phyloP scores from a whole-genome alignment of 2,329 filamentous ascomycete genomes.

The Tolypocladium ophioglossoides region DNA sequence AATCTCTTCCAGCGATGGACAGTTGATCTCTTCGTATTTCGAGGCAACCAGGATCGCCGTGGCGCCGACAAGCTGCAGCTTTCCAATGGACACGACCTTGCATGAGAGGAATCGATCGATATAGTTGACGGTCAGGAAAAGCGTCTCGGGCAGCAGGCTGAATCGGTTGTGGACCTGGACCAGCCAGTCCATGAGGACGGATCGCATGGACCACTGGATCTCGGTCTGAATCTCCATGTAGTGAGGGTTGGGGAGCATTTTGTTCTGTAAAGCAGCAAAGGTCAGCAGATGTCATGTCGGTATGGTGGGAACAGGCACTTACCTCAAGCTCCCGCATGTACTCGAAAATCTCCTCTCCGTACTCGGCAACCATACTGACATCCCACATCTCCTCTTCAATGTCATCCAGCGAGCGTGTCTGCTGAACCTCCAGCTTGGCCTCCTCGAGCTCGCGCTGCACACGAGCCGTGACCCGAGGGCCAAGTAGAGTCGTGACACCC shows the following conservation, averaged over 20 bases:
- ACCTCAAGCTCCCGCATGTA: constrained; percentile 90
- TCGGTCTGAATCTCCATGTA: constrained; percentile 98
- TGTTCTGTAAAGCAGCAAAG: constrained; percentile 37
- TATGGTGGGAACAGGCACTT: constrained; percentile 16
- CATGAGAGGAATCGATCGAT: constrained; percentile 91
- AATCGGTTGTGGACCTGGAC: constrained; percentile 94
- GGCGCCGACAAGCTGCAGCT: constrained; percentile 90
- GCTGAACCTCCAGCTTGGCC: constrained; percentile 56
- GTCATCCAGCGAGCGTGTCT: constrained; percentile 59
- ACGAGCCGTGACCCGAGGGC: constrained; percentile 60
- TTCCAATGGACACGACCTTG: constrained; percentile 91
- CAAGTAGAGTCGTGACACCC: constrained; percentile 48
- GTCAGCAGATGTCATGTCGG: constrained; percentile 8
- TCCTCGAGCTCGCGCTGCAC: constrained; percentile 62
- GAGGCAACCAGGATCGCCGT: constrained; percentile 93
- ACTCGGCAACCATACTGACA: constrained; percentile 95
- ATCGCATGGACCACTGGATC: constrained; percentile 98
- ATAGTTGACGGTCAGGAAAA: constrained; percentile 93
- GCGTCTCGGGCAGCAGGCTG: constrained; percentile 79
- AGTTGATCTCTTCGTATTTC: constrained; percentile 99
- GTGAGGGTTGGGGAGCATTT: constrained; percentile 75
- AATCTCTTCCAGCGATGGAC: constrained; percentile 88
- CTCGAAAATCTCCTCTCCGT: constrained; percentile 87
- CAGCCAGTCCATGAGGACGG: constrained; percentile 95
- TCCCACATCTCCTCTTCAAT: constrained; percentile 86